phyloP scores from a whole-genome alignment of 148 eudicot species.

The Vaccinium corymbosum region DNA sequence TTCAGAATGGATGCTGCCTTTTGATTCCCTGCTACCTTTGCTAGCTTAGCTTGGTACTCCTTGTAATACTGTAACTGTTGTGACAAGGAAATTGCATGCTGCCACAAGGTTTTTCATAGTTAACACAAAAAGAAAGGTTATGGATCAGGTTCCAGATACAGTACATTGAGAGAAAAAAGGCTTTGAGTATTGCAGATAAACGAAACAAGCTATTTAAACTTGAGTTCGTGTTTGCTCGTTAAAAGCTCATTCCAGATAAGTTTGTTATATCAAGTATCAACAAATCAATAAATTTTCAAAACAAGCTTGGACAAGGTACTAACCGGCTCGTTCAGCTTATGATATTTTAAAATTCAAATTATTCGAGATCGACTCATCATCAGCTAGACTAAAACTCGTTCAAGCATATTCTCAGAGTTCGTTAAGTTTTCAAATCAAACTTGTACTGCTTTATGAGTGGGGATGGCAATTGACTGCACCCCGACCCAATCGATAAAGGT shows the following conservation, averaged over 20 bases:
- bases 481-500: too few relatives aligned
- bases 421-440: neutral
- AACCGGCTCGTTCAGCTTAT: neutral
- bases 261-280: neutral
- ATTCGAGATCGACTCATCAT: neutral
- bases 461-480: too few relatives aligned
- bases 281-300: neutral
- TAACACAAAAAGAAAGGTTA: neutral
- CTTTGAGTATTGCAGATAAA: neutral
- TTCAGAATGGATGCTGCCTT: constrained; percentile 61
- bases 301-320: neutral
- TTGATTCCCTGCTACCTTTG: constrained; percentile 53
- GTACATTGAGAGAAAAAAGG: neutral
- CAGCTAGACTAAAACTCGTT: neutral
- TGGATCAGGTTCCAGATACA: neutral
- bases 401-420: neutral
- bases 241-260: neutral
- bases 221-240: neutral
- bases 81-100: constrained; percentile 83
- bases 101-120: constrained; percentile 16
- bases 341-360: neutral
- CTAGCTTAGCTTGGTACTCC: constrained; percentile 75
- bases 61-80: constrained; percentile 72
- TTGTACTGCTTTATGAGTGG: neutral
- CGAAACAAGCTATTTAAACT: neutral